Evolutionary conservation across 31 red algal genomes (phyloP).

Genomic region (Asparagopsis taxiformis): DNA sequence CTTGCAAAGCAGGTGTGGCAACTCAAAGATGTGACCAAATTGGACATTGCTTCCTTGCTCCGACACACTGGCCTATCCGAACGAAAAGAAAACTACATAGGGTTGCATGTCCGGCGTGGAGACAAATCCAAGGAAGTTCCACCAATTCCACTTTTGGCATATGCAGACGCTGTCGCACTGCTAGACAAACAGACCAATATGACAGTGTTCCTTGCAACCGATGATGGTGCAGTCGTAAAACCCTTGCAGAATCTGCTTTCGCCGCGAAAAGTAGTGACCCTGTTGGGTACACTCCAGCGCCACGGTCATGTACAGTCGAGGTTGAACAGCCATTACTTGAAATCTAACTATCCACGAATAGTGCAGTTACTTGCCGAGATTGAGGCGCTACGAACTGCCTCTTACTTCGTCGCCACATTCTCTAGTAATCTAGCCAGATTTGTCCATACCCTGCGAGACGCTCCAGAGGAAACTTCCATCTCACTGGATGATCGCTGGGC

Average conservation of each 20-base stretch:
- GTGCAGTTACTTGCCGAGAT: conserved; percentile 55
- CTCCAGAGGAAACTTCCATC: conserved; percentile 11
- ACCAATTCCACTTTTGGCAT: conserved; percentile 22
- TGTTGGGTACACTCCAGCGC: neutral
- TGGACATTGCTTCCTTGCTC: neutral
- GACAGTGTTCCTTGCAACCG: conserved; percentile 47
- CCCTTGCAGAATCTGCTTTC: conserved; percentile 19
- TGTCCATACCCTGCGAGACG: conserved; percentile 41
- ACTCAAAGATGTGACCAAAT: conserved; percentile 15
- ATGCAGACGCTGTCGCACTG: conserved; percentile 25
- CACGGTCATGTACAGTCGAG: conserved; percentile 30
- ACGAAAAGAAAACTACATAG: conserved; percentile 25
- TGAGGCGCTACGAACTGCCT: conserved; percentile 22
- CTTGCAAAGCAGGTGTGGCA: conserved; percentile 14
- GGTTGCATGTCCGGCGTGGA: conserved; percentile 62
- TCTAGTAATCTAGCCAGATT: conserved; percentile 66
- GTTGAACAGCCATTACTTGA: conserved; percentile 21
- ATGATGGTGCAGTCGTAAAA: conserved; percentile 26
- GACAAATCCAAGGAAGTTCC: conserved; percentile 64
- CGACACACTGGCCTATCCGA: neutral
- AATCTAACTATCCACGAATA: conserved; percentile 13
- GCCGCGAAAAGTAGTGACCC: conserved; percentile 22
- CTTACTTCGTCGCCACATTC: conserved; percentile 56
- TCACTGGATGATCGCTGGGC: conserved; percentile 62
- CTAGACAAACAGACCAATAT: neutral